phyloP scores from a whole-genome alignment of 1,284 basidiomycete genomes.

The Marasmius tenuissimus region DNA sequence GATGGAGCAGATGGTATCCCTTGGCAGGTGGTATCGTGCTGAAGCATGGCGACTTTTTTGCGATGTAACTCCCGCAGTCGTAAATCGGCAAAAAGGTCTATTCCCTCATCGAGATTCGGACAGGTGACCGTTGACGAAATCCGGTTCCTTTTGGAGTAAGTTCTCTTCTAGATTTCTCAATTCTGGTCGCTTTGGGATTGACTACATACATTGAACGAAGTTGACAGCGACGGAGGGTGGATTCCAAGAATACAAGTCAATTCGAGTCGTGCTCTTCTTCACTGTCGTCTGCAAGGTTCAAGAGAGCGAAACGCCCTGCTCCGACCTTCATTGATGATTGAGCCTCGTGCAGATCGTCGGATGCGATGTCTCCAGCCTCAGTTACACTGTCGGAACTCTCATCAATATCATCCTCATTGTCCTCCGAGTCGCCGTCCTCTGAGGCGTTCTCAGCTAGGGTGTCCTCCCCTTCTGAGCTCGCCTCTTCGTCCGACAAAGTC shows the following conservation, averaged over 20 bases:
- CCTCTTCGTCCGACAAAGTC: conserved; percentile 32
- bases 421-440: conserved; percentile 28
- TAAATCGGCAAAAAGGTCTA: neutral
- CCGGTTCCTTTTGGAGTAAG: neutral
- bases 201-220: neutral
- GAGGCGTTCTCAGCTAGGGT: conserved; percentile 25
- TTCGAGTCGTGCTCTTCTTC: conserved; percentile 12
- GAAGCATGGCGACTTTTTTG: neutral
- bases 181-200: no score
- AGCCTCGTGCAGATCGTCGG: conserved; percentile 20
- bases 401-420: conserved; percentile 13
- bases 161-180: neutral
- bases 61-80: neutral
- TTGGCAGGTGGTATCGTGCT: neutral
- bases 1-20: no score
- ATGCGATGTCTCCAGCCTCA: conserved; percentile 31
- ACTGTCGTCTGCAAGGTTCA: conserved; percentile 24
- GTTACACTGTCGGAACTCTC: conserved; percentile 12
- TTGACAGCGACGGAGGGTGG: neutral
- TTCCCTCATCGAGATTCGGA: neutral
- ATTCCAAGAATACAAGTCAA: neutral
- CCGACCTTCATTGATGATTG: neutral
- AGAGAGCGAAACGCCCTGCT: conserved; percentile 1
- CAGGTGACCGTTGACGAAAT: neutral
- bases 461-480: conserved; percentile 22